These are phyloP conservation scores for Apiospora phragmitis DNA, from an alignment of 2,329 filamentous ascomycete genomes.

Conservation along the genomic window DNA sequence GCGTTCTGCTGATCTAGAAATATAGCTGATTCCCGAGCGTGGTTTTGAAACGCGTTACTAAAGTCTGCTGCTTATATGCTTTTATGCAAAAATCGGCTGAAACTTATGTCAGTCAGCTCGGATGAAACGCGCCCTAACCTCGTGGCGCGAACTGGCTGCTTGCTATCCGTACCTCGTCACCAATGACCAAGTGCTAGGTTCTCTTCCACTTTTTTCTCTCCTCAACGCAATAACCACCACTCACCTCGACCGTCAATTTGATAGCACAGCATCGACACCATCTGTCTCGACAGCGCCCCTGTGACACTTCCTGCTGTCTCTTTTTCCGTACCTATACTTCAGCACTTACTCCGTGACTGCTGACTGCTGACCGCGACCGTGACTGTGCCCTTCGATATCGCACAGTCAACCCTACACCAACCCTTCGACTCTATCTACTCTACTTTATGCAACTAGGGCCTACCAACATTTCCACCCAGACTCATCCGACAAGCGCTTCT, in stretches of 20 bases:
- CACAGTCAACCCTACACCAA: constrained; percentile 46
- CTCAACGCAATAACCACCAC: background rate
- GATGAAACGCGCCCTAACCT: background rate
- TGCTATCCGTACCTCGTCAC: background rate
- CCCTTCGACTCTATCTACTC: constrained; percentile 35
- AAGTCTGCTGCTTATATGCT: no score
- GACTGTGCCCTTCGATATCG: constrained; percentile 54
- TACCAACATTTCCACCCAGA: constrained; percentile 33
- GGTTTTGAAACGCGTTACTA: no score
- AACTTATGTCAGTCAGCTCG: background rate
- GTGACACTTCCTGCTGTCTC: background rate
- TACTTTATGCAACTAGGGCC: constrained; percentile 68
- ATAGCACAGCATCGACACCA: background rate
- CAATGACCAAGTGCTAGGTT: background rate
- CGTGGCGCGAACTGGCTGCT: background rate
- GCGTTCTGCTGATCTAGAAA: no score
- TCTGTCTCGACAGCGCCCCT: background rate
- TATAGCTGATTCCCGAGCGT: no score
- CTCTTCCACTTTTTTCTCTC: constrained; percentile 5
- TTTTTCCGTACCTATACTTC: background rate
- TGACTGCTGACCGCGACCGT: constrained; percentile 15
- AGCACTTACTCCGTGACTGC: background rate
- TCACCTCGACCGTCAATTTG: background rate
- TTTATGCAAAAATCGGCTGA: no score
- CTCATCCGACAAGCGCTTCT: constrained; percentile 32